Percentiles rank a stretch among this genome's conserved stretches.
Conservation (phyloP, 306 rosid genomes). For the Vigna unguiculata region DNA sequence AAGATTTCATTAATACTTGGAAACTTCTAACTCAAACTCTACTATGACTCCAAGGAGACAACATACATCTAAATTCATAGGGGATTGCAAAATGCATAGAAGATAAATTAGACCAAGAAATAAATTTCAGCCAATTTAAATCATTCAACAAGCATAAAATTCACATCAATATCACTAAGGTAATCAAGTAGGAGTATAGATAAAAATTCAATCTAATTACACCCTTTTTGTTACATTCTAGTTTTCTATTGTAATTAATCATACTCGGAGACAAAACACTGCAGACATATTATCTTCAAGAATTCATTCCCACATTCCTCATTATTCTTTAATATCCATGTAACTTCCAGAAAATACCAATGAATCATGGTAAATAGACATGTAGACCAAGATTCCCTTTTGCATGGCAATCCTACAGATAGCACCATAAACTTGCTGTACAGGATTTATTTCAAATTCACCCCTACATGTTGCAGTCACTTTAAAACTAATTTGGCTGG, state of each 20-base stretch:
- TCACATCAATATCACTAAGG: conserved; percentile 11
- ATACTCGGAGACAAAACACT: conserved; percentile 1
- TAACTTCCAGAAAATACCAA: neutral
- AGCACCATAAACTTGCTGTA: neutral
- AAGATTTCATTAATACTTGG: conserved; percentile 20
- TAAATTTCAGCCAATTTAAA: conserved; percentile 22
- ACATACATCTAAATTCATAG: conserved; percentile 8
- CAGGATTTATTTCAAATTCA: conserved; percentile 1
- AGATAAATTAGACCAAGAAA: conserved; percentile 1
- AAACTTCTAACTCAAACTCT: conserved; percentile 14
- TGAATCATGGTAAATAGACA: neutral
- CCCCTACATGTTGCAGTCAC: neutral
- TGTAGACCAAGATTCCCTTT: neutral
- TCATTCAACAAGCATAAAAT: conserved; percentile 13
- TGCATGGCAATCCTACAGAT: neutral
- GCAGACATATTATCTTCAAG: neutral
- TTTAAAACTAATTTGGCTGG: neutral
- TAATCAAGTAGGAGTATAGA: conserved; percentile 12
- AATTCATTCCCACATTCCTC: neutral
- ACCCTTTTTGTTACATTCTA: conserved; percentile 8
- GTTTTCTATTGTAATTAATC: neutral
- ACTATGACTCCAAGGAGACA: neutral
- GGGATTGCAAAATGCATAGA: conserved; percentile 1
- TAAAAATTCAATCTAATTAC: neutral
- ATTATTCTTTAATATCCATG: neutral